Evolutionary conservation across 2,329 filamentous ascomycete species (phyloP), one percentile per base, ranked within the genome.

Genomic region (Parafenestella ontariensis): DNA sequence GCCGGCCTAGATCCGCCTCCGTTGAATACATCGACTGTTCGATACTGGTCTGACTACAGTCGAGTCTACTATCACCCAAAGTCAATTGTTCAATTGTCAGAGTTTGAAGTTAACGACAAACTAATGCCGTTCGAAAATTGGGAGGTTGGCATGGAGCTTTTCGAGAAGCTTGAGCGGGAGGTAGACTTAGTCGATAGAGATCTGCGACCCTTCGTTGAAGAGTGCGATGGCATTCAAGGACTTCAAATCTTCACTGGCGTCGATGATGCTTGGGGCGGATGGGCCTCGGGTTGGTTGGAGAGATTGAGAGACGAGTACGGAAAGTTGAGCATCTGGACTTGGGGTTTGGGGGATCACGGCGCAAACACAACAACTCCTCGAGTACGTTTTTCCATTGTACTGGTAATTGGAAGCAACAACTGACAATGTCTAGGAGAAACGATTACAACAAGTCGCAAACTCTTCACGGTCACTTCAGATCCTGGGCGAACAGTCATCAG

Each of bases 1-100:
- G 77, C 86, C 26, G 92, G 92, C 20, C 72, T 84, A 5, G 75
- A 84, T 3, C 82, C 88, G 5, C 85, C 89, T 0, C 78, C 81
- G 47, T 82, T 96, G 18, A 89, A 83, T 1, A 82, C 87, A 1
- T 84, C 87, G 6, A 84, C 85, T 10, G 90, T 98, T n/a, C 86
- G 92, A 49, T 98, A 95, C 78, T 99, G 95, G 94, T 96, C 92
- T 28, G 95, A 99, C 76, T 98, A 92, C 76, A 96, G 91, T 64
- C 87, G 92, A 23, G 85, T 95, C n/a, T 99, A 87, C 76, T 97
- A 90, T 72, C 93, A 98, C 72, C 95, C 95, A 8, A 87, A 86
- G 49, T 96, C 92, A 11, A 85, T 96, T 49, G 83, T 96, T 9
- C 93, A 96, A 71, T 81, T 98, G 21, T 73, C 70, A 2, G 92